Base-by-base conservation (phyloP, 2,329 filamentous ascomycete species). In the Fusarium decemcellulare region DNA sequence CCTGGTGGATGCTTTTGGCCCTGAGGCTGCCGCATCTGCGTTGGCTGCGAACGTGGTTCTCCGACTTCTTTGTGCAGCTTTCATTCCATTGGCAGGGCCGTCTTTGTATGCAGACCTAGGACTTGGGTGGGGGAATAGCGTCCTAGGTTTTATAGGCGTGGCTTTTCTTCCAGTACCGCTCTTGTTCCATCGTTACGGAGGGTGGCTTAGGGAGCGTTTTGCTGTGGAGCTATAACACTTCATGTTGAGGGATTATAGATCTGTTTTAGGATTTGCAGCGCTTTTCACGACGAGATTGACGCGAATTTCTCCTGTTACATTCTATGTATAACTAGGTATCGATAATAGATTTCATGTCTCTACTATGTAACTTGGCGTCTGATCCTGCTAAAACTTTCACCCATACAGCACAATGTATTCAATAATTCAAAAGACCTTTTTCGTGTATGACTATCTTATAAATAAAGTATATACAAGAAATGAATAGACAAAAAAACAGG, bases 21-120 rank as follows among this genome's bases (percentile, higher is more conserved):
- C 61, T 3, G 69, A 65, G 23, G 72, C 72, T 55, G 72, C 73
- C 0, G 73, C 73, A 8, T 73, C 70, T 16, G 73, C 71, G 6
- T 50, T 74, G 10, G 72, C 66, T 29, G 70, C 72, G 5, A 71
- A 67, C 34, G 47, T 67, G 12, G 34, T 76, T 16, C 39, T 71
- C 3, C 82, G 91, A 23, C 87, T 84, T 27, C 81, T 84, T 9
- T 90, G 90, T 73, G 91, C 88, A 15, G 90, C 89, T 10, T 78
- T 87, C 0, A 83, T 90, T 32, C 88, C 88, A 1, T 77, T 90
- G 7, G 88, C 87, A 16, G 88, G 87, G 0, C 79, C 81, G 6
- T 76, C 80, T 32, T 50, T 76, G 58, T 77, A 76, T 55, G 68
- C 72, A 16, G 67, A 73, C 36, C 70, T 83, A 3, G 80, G 64